phyloP scores from a whole-genome alignment of 257 asterid genomes.

The Forsythia viridissima region DNA sequence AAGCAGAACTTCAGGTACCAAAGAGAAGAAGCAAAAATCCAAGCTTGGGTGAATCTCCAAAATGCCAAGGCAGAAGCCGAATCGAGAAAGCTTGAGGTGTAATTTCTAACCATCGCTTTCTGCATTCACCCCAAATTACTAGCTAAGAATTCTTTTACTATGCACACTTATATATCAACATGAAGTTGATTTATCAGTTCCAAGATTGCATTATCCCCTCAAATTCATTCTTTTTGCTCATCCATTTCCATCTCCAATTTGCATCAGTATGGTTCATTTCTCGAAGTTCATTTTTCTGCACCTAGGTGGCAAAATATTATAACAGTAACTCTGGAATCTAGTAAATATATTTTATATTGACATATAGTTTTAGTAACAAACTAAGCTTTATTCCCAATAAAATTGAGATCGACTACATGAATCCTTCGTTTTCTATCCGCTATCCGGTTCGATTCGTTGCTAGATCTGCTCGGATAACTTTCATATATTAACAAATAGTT shows the following conservation, averaged over 20 bases:
- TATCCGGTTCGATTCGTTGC: background rate
- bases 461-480: background rate
- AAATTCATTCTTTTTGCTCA: background rate
- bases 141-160: background rate
- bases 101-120: background rate
- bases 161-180: background rate
- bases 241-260: background rate
- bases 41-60: slow-evolving; percentile 97
- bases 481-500: too few species aligned
- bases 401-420: background rate
- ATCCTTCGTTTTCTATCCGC: background rate
- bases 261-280: background rate
- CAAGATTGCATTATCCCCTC: background rate
- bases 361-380: background rate
- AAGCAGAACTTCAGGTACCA: slow-evolving; percentile 60
- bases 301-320: background rate
- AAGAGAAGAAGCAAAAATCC: slow-evolving; percentile 93
- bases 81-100: slow-evolving; percentile 96
- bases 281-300: background rate
- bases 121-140: background rate
- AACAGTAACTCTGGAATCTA: background rate
- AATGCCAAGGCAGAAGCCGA: slow-evolving; percentile 99
- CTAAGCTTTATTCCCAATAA: background rate
- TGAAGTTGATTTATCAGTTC: background rate
- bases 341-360: background rate